Conservation (phyloP, 75 land plant genomes). For the Pinus taeda region DNA sequence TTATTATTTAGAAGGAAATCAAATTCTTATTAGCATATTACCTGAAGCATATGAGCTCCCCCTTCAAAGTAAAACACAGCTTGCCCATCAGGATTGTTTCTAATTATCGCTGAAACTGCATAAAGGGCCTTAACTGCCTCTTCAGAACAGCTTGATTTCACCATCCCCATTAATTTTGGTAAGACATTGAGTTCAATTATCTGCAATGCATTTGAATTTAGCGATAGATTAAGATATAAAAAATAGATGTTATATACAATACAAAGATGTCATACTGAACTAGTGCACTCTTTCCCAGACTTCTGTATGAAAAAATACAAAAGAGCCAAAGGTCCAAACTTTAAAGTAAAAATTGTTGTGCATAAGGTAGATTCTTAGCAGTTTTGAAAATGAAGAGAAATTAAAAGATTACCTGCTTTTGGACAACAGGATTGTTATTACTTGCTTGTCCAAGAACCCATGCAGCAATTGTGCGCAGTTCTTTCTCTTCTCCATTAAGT, state of each 20-base stretch:
- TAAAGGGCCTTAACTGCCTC: slow-evolving; percentile 92
- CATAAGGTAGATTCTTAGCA: neutral
- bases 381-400: neutral
- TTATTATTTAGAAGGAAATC: neutral
- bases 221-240: neutral
- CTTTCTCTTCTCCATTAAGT: slow-evolving; percentile 69
- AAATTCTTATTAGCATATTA: slow-evolving; percentile 14
- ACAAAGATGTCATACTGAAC: neutral
- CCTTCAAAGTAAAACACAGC: slow-evolving; percentile 56
- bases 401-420: slow-evolving; percentile 57
- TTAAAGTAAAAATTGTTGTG: neutral
- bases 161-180: slow-evolving; percentile 72
- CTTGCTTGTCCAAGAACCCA: slow-evolving; percentile 95
- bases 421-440: slow-evolving; percentile 87
- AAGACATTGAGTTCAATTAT: slow-evolving; percentile 65
- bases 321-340: neutral
- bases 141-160: slow-evolving; percentile 52
- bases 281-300: neutral
- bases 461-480: slow-evolving; percentile 73
- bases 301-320: neutral
- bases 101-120: slow-evolving; percentile 85
- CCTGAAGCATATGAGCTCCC: slow-evolving; percentile 79
- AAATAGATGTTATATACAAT: slow-evolving; percentile 1
- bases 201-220: slow-evolving; percentile 23
- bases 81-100: slow-evolving; percentile 75